Evolutionary conservation across 495 filamentous ascomycete genomes (phyloP), one percentile per base, ranked within the genome.

Genomic region (Daldinia decipiens): DNA sequence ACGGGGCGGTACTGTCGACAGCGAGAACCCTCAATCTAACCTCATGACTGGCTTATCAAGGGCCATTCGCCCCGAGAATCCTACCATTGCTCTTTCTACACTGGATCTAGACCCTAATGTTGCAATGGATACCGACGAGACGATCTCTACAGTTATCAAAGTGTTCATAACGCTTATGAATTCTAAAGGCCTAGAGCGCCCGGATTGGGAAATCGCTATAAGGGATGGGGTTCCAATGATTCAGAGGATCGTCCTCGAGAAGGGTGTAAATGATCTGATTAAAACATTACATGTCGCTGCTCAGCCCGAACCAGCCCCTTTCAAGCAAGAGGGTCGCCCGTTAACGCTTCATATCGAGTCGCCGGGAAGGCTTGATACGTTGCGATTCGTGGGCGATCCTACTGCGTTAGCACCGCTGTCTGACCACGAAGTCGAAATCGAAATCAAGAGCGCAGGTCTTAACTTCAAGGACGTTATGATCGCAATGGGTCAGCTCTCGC

Each of bases 381-480:
- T 80, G 19, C 67, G 59, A 15, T 80, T 80, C 38, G 62, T 68
- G 2, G 78, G 79, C 38, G 78, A 78, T 38, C 43, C 58, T 8
- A 70, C 47, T 5, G 72, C 68, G 8, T 15, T 56, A 0, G 72
- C 62, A 1, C 50, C 65, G 7, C 60, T 80, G 1, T 70, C 67
- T 36, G 59, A 70, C 1, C 70, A 79, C 55, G 73, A 67, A 5
- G 73, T 85, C 5, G 81, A 86, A 54, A 70, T 86, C 13, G 72
- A 80, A 50, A 76, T 82, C 2, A 73, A 70, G 13, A 82, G 81
- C 6, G 74, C 78, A 38, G 83, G 82, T 11, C 56, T 85, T n/a
- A 82, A 79, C 65, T 81, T 79, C 50, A 74, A 77, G 15, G 83
- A 89, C 45, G 77, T 88, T 6, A 83, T 87, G 67, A 80, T 83